phyloP scores from a whole-genome alignment of 1,284 basidiomycete genomes.

The Melampsora larici-populina region DNA sequence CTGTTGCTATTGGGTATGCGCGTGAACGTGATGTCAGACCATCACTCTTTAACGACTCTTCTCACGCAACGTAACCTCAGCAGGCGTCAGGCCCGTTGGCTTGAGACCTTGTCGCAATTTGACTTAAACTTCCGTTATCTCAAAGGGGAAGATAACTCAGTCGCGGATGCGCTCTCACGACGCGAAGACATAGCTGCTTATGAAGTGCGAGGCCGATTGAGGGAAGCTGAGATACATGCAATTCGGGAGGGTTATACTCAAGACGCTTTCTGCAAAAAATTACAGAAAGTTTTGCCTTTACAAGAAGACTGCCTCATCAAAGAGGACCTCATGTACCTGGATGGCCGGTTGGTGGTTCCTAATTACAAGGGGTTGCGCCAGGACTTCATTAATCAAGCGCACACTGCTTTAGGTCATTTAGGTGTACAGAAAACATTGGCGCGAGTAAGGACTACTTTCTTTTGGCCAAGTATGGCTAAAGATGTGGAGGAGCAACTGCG shows the following conservation, averaged over 20 bases:
- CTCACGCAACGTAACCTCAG: too few relatives aligned
- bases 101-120: background rate
- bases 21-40: too few relatives aligned
- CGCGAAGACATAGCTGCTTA: background rate
- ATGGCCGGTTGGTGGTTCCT: background rate
- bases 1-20: too few relatives aligned
- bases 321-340: background rate
- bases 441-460: background rate
- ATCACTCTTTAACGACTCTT: too few relatives aligned
- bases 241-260: too few relatives aligned
- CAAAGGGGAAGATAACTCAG: background rate
- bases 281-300: constrained; percentile 6
- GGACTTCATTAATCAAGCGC: constrained; percentile 1
- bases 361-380: background rate
- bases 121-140: background rate
- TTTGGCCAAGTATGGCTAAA: too few relatives aligned
- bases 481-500: too few relatives aligned
- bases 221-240: too few relatives aligned
- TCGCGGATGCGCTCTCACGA: background rate
- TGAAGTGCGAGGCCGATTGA: too few relatives aligned
- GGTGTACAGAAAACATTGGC: background rate
- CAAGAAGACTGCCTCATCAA: background rate
- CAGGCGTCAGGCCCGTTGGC: too few relatives aligned
- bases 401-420: background rate
- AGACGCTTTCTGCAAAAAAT: background rate